A percentile compares a stretch with the other conserved stretches of the same genome.
Evolutionary conservation across 495 filamentous ascomycete genomes (phyloP).

Genomic region (Xylaria longipes): DNA sequence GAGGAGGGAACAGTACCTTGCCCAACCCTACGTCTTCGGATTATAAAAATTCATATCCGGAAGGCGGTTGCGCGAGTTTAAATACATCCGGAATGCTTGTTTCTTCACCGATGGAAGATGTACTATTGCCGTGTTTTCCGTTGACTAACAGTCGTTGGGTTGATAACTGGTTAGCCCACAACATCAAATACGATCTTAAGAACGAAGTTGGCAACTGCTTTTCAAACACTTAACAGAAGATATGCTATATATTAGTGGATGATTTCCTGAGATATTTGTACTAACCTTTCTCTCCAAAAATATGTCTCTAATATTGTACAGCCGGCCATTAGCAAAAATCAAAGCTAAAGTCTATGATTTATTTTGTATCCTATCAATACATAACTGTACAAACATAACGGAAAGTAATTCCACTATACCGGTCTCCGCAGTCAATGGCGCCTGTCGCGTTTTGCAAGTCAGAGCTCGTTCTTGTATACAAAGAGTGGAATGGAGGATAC

Average conservation of each 20-base stretch:
- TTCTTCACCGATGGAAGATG: not conserved
- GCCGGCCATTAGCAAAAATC: not conserved
- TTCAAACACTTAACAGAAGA: not conserved
- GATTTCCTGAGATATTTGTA: not conserved
- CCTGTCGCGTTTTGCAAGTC: not conserved
- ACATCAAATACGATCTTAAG: not conserved
- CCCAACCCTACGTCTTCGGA: no score
- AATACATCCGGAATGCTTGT: not conserved
- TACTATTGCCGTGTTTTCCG: not conserved
- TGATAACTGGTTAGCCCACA: not conserved
- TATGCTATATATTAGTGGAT: not conserved
- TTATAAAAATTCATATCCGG: not conserved
- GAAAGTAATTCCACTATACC: not conserved
- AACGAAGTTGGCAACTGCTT: not conserved
- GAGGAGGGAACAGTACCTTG: no score
- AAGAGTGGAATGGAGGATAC: not conserved
- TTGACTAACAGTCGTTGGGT: not conserved
- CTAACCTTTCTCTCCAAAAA: not conserved
- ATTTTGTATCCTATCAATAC: not conserved
- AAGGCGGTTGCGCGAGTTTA: not conserved
- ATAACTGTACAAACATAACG: no score
- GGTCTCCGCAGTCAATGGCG: not conserved
- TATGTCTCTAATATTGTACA: not conserved
- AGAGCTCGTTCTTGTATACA: not conserved
- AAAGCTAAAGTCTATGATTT: not conserved